A percentile compares a stretch with the other conserved stretches of the same genome.
Evolutionary conservation across 208 protist genomes (phyloP).

Genomic region (Trypanosoma avium): DNA sequence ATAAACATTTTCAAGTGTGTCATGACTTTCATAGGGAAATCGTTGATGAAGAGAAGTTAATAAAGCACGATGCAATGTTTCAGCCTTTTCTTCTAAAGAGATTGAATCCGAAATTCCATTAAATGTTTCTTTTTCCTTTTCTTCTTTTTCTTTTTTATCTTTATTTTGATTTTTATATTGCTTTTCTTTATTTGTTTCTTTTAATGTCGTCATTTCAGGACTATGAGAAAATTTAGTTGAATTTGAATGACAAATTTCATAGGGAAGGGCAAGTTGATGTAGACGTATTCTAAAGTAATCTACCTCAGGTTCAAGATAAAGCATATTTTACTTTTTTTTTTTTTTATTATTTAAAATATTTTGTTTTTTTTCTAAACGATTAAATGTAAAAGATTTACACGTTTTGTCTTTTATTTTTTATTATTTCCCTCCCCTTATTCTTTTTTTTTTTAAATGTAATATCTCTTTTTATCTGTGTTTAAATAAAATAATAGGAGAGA

Average conservation of each 20-base stretch:
- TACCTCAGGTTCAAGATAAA: constrained; percentile 68
- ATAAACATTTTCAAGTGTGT: constrained; percentile 68
- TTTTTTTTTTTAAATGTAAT: no score
- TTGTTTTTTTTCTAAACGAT: neutral
- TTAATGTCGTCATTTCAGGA: neutral
- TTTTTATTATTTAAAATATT: neutral
- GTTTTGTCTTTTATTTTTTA: no score
- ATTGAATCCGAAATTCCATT: no score
- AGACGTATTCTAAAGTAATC: constrained; percentile 66
- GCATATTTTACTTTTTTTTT: constrained; percentile 27
- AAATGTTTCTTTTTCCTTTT: no score
- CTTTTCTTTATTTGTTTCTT: neutral
- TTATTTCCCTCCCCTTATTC: no score
- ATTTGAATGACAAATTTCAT: constrained; percentile 17
- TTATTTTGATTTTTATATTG: neutral
- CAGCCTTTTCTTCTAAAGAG: constrained; percentile 43
- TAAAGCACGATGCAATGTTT: constrained; percentile 60
- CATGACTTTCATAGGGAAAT: constrained; percentile 64
- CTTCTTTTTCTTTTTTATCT: constrained; percentile 6
- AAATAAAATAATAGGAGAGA: no score
- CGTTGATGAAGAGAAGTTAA: constrained; percentile 41
- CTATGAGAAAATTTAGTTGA: neutral
- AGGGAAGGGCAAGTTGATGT: constrained; percentile 38
- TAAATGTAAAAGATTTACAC: no score
- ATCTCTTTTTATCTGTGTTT: no score